Evolutionary conservation across 2,329 filamentous ascomycete species (phyloP).

Genomic region (Aspergillus carbonarius): DNA sequence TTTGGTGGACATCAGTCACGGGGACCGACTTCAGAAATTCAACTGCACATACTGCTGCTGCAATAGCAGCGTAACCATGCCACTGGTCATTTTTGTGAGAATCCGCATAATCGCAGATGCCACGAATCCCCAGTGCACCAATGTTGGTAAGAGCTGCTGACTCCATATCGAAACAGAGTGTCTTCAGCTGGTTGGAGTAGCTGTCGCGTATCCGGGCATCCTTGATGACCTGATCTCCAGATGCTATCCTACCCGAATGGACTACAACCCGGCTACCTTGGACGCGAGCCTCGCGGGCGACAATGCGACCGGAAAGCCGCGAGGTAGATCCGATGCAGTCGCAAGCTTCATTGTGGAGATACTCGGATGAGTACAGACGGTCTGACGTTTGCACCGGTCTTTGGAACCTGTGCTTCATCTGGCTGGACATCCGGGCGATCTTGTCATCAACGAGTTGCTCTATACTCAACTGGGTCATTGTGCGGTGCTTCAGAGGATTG

Average conservation of each 20-base stretch:
- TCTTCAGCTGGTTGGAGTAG: too few species aligned
- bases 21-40: not conserved
- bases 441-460: slow-evolving; percentile 2
- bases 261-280: slow-evolving; percentile 5
- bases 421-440: not conserved
- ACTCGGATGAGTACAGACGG: slow-evolving; percentile 4
- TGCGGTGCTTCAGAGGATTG: not conserved
- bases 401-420: not conserved
- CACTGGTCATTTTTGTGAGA: slow-evolving; percentile 23
- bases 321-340: not conserved
- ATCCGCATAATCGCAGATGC: slow-evolving; percentile 19
- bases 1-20: not conserved
- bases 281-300: not conserved
- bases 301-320: not conserved
- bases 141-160: not conserved
- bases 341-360: slow-evolving; percentile 7
- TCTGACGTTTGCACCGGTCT: slow-evolving; percentile 7
- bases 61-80: slow-evolving; percentile 24
- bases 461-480: not conserved
- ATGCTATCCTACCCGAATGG: slow-evolving; percentile 28
- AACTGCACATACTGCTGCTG: not conserved
- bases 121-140: slow-evolving; percentile 2
- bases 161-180: not conserved
- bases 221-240: slow-evolving; percentile 27
- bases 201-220: slow-evolving; percentile 12